Evolutionary conservation across 2,329 filamentous ascomycete species (phyloP), one percentile per base, ranked within the genome.

Genomic region (Calonectria hawksworthii): DNA sequence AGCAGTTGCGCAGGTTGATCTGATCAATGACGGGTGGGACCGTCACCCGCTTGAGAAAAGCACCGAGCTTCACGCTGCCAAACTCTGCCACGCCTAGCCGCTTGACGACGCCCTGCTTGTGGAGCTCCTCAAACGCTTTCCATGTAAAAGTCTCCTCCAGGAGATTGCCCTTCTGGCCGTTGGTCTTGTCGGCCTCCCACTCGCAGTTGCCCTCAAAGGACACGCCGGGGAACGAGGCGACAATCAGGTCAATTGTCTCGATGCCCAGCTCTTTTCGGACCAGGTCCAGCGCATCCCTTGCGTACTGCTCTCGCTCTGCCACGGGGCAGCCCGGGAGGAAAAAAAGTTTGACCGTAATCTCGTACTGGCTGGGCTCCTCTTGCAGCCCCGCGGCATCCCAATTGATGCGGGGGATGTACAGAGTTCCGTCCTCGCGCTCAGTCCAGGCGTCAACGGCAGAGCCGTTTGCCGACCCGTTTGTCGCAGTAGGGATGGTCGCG

Each of bases 1-100:
- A 99, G 88, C 96, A 99, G 85, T 99, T 95, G 80, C 95, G 93
- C 66, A 98, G 92, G 83, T 99, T 99, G 89, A 99, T 98, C 89
- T 99, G 97, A 85, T 99, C 93, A 51, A 99, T 96, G 26, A 92
- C 91, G 0, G 97, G 97, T 78, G 91, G 91, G 74, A 98, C 88
- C 51, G 88, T 89, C 28, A 95, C 94, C 75, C 92, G 89, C 52
- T 92, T 89, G 32, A 99, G 87, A 81, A 99, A 96, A 18, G 91
- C 92, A n/a, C 90, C 86, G 47, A 99, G 88, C 81, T 97, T 94
- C 80, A 96, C 93, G 79, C 93, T 95, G 70, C 96, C 96, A 83
- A 98, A 99, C 85, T 99, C 97, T 65, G 97, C 93, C 32, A 99
- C 91, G 1, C 97, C 97, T 13, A 99, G 90, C 78, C 92, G 93